These are phyloP conservation scores for Coemansia sp. DNA, from an alignment of 192 early-diverging fungal genomes.

Conservation along the genomic window DNA sequence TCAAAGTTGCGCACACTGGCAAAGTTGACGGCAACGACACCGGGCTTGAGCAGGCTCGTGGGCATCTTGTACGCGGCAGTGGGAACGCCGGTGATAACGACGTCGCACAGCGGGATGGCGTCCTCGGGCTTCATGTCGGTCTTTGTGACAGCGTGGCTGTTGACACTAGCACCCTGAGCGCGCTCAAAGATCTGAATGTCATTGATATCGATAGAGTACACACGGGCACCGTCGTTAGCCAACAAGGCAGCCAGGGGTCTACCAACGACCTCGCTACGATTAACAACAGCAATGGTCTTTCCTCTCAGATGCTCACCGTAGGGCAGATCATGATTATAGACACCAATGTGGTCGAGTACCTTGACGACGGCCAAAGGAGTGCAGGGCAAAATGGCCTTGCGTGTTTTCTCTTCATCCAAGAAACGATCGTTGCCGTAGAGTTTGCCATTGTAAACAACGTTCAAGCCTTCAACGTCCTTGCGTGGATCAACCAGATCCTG, in stretches of 20 bases:
- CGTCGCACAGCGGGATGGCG: slow-evolving; percentile 81
- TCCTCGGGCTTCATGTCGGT: slow-evolving; percentile 70
- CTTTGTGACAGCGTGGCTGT: slow-evolving; percentile 66
- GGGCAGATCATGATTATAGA: slow-evolving; percentile 82
- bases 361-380: slow-evolving; percentile 98
- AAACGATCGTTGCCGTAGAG: slow-evolving; percentile 95
- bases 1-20: slow-evolving; percentile 94
- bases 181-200: slow-evolving; percentile 79
- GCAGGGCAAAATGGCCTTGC: slow-evolving; percentile 97
- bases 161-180: slow-evolving; percentile 59
- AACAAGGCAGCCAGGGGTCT: slow-evolving; percentile 94
- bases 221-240: slow-evolving; percentile 98
- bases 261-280: slow-evolving; percentile 96
- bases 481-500: slow-evolving; percentile 81
- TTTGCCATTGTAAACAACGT: slow-evolving; percentile 92
- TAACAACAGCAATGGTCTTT: slow-evolving; percentile 86
- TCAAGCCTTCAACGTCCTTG: slow-evolving; percentile 98
- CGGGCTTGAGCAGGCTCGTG: slow-evolving; percentile 85
- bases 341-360: slow-evolving; percentile 92
- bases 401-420: slow-evolving; percentile 73
- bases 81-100: slow-evolving; percentile 98
- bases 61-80: slow-evolving; percentile 82
- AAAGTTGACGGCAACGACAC: slow-evolving; percentile 97
- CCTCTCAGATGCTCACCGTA: slow-evolving; percentile 96
- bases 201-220: slow-evolving; percentile 91